Base-by-base conservation (phyloP, 192 early-diverging fungal species). In the Coemansia umbellata region DNA sequence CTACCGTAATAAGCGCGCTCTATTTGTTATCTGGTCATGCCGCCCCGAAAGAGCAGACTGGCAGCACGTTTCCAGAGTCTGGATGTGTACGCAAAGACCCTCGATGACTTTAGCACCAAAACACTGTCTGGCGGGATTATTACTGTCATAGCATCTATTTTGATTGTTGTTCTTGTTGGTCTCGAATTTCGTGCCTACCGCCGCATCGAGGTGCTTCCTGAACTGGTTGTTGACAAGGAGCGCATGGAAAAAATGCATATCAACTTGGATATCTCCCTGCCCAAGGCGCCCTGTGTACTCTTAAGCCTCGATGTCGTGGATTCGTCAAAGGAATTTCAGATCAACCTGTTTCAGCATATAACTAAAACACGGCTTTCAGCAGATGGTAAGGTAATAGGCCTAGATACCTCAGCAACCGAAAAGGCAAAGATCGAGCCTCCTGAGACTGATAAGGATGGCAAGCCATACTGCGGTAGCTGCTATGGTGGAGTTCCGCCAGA, bases 241-340 rank as follows among this genome's bases (percentile, higher is more conserved):
- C 78, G 92, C 42, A 91, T 87, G 54, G 93, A 94, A 49, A 94
- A 90, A 71, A 82, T 99, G 78, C 74, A 73, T 27, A 95, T 97
- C 56, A 84, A 88, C 60, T 63, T 96, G 42, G 87, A 97, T 77
- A 84, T 99, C 58, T 88, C 90, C 0, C 91, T 99, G 50, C 94
- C 91, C 35, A 78, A 86, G 28, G 85, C 94, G 15, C 96, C 92
- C 3, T 98, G 96, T 58, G 88, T 76, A 87, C 86, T 97, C 14
- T 75, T 98, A 44, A 91, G 86, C 49, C 78, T 97, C 42, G 95
- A 97, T 67, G 89, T 98, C 5, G 93, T 97, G 89, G 96, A 96
- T 66, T 85, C 91, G 15, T 81, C 92, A 18, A 92, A 94, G 21
- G 90, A 91, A 62, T 86, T 92, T 62, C 85, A 93, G 50, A 63